Percentiles rank a stretch among this genome's conserved stretches.
Evolutionary conservation across 2,329 filamentous ascomycete genomes (phyloP).

Genomic region (Metarhizium guizhouense): DNA sequence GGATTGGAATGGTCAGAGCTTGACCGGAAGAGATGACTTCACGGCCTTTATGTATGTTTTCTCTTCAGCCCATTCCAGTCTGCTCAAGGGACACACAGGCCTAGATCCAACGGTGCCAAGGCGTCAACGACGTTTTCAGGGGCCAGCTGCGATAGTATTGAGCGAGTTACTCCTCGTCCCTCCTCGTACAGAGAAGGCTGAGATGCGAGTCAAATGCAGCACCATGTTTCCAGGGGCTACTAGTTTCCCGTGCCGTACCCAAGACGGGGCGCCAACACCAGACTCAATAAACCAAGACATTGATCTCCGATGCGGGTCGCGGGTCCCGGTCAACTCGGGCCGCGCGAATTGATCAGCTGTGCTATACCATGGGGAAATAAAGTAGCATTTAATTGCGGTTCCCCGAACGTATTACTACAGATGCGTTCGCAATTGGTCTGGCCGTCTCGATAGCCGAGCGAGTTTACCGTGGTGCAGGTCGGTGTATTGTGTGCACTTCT

Average conservation of each 20-base stretch:
- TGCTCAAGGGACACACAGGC: no score
- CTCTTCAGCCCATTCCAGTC: neutral
- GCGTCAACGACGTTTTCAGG: no score
- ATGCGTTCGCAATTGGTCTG: no score
- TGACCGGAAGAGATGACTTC: neutral
- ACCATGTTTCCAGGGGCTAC: neutral
- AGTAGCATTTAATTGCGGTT: neutral
- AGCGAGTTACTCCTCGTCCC: no score
- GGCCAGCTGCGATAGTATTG: no score
- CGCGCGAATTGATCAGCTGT: neutral
- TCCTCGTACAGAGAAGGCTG: no score
- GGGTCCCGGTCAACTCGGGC: neutral
- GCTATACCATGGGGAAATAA: neutral
- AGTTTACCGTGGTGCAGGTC: neutral
- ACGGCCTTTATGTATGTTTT: neutral
- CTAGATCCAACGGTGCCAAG: no score
- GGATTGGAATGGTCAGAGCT: neutral
- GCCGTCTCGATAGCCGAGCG: neutral
- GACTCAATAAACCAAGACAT: neutral
- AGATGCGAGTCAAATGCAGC: neutral
- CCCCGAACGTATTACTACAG: neutral
- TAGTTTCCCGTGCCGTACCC: neutral
- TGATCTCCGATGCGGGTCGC: neutral
- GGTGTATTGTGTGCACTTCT: neutral
- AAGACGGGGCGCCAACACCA: no score